Percentiles rank a stretch among this genome's conserved stretches.
Evolutionary conservation across 495 filamentous ascomycete species (phyloP).

Genomic region (Articulospora tetracladia): DNA sequence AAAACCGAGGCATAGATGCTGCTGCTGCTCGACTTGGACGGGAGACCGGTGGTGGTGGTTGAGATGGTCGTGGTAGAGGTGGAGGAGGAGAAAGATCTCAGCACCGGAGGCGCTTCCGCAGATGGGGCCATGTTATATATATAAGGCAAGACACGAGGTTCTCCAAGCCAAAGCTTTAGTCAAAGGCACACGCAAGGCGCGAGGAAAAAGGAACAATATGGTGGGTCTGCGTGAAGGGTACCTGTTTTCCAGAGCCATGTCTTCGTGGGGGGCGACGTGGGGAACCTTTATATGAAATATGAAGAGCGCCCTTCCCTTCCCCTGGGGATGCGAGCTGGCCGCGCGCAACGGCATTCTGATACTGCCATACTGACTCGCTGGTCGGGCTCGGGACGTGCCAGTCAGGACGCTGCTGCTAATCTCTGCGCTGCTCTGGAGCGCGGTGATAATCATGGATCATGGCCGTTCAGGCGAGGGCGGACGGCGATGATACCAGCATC

Average conservation of each 20-base stretch:
- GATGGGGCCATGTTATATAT: constrained; percentile 16
- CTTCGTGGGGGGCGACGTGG: not conserved
- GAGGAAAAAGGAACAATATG: not conserved
- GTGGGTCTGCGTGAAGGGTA: not conserved
- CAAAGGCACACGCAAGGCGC: not conserved
- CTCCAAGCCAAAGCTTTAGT: constrained; percentile 4
- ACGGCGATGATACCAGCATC: not conserved
- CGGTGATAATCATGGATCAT: constrained; percentile 12
- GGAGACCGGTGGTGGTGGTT: not conserved
- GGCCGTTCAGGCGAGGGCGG: too few species aligned
- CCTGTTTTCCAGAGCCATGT: constrained; percentile 4
- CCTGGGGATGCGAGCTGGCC: not conserved
- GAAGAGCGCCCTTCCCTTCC: too few species aligned
- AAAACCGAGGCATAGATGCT: constrained; percentile 41
- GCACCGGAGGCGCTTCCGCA: constrained; percentile 5
- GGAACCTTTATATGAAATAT: not conserved
- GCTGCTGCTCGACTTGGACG: constrained; percentile 13
- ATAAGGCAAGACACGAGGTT: not conserved
- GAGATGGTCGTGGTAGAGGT: too few species aligned
- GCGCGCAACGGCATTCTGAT: not conserved
- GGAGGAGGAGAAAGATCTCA: constrained; percentile 4
- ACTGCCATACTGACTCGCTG: not conserved
- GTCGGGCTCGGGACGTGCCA: not conserved
- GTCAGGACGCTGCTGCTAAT: constrained; percentile 12
- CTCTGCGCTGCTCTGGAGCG: not conserved